Evolutionary conservation across 768 basidiomycete genomes (phyloP), one percentile per base, ranked within the genome.

Genomic region (Coprinopsis strossmayeri): DNA sequence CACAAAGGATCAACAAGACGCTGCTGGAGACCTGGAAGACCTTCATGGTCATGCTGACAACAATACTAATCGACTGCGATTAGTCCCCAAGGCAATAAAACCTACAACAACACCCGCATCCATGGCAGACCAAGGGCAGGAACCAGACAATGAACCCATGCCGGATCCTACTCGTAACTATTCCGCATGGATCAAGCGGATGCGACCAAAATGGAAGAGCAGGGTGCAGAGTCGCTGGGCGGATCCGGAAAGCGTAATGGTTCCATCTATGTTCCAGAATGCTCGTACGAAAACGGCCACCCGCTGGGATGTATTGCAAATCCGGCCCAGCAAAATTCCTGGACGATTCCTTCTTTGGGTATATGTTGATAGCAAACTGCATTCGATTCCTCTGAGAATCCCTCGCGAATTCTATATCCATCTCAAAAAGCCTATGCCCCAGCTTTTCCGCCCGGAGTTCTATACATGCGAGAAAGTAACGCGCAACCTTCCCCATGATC

Each of bases 361-460:
- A 4, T 85, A 82, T 0, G 80, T 91, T 25, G 87, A 91, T 42
- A 76, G 79, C 10, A 82, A 85, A 45, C 77, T 97, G 28, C 74
- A 87, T n/a, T 70, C 84, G 15, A 75, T 95, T 20, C 81, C 87
- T 12, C 72, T 99, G 15, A 81, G 92, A 1, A 84, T 99, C 37
- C 84, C 90, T 2, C 80, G 95, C 28, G 84, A 94, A 58, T 96
- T 98, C 64, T 97, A 95, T 64, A 73, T 98, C 50, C 94, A 97
- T 60, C 73, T 95, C 49, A 84, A 92, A 63, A 77, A 75, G 18
- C 72, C 82, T 0, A 73, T 70, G n/a, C 70, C 77, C n/a, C 75
- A 73, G 2, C 65, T 84, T 23, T 94, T 94, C 66, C 79, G 71
- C 27, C 69, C 77, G 2, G 79, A 83, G 32, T 71, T 76, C 55